Evolutionary conservation across 495 filamentous ascomycete genomes (phyloP).

Genomic region (Xylaria longipes): DNA sequence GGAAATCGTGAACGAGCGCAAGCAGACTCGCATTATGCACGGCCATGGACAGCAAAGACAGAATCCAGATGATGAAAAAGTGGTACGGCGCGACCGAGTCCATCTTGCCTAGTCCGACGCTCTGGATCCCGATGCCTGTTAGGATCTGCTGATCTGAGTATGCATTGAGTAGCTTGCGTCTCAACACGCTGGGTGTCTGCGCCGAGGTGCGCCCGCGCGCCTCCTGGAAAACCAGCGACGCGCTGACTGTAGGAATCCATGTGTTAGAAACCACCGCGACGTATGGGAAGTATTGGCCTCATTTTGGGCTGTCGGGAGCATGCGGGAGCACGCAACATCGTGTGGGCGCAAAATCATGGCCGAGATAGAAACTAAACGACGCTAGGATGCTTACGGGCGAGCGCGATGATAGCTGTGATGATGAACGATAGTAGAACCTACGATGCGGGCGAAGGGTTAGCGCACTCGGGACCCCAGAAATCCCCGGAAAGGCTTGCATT

Average conservation of each 20-base stretch:
- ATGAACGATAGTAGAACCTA: slow-evolving; percentile 67
- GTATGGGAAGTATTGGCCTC: neutral
- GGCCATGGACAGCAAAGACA: slow-evolving; percentile 62
- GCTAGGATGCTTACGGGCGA: slow-evolving; percentile 37
- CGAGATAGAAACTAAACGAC: slow-evolving; percentile 25
- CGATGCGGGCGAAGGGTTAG: slow-evolving; percentile 1
- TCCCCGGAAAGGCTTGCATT: slow-evolving; percentile 11
- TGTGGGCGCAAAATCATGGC: neutral
- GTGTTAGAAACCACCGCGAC: neutral
- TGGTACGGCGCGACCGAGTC: slow-evolving; percentile 62
- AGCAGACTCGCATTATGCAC: slow-evolving; percentile 63
- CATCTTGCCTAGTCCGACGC: slow-evolving; percentile 58
- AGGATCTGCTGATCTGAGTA: slow-evolving; percentile 68
- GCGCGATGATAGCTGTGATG: slow-evolving; percentile 55
- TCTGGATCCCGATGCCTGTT: slow-evolving; percentile 63
- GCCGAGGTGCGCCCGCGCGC: slow-evolving; percentile 36
- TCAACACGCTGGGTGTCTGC: slow-evolving; percentile 48
- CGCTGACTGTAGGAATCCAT: slow-evolving; percentile 32
- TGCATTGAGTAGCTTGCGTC: slow-evolving; percentile 62
- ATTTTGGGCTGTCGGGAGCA: neutral
- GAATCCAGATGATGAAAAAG: slow-evolving; percentile 69
- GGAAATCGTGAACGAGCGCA: slow-evolving; percentile 64
- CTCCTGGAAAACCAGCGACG: slow-evolving; percentile 56
- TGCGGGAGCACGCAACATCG: neutral
- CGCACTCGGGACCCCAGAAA: neutral